Base-by-base conservation (phyloP, 2,329 filamentous ascomycete species). In the Exophiala mesophila region DNA sequence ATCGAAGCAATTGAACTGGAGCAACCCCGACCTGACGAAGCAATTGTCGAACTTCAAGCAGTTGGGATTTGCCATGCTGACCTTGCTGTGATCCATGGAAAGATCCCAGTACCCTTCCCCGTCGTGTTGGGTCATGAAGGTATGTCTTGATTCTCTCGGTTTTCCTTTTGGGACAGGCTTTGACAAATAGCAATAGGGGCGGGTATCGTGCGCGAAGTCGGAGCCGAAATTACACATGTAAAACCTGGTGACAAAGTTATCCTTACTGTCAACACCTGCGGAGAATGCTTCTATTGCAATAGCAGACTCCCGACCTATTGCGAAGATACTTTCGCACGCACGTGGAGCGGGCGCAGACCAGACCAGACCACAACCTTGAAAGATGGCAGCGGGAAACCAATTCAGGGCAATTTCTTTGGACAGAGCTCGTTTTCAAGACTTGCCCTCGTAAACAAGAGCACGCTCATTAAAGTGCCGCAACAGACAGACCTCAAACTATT, bases 11-110 rank as follows among this genome's bases (percentile, higher is more conserved):
- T 39, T 13, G 16, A 18, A 13, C 37, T 32, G 8, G 37, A 32
- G 9, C 24, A 39, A 15, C 37, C 17, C n/a, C 37, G 37, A n/a
- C 13, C 24, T 31, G 37, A 39, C 16, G 37, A 39, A 19, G 37
- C 37, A 9, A 18, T 30, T 3, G 28, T 39, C 15, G 37, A 32
- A 32, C 13, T 39, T 7, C 24, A 38, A 3, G 72, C 74, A 0
- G 68, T 69, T 0, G 74, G 75, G 0, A 66, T 78, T 36, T 78
- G 75, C 48, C 74, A 78, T 44, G 74, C 73, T 0, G 75, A 78
- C 49, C 52, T 74, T 5, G 58, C 69, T 18, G 66, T 73, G 36
- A 71, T 67, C 3, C 60, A 66, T 4, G 24, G 26, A 9, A 8
- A 31, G 12, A 20, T 45, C 12, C 61, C 57, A 9, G 59, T 58